A percentile compares a stretch with the other conserved stretches of the same genome.
Evolutionary conservation across 495 filamentous ascomycete genomes (phyloP).

Genomic region (Gamarada debralockiae): DNA sequence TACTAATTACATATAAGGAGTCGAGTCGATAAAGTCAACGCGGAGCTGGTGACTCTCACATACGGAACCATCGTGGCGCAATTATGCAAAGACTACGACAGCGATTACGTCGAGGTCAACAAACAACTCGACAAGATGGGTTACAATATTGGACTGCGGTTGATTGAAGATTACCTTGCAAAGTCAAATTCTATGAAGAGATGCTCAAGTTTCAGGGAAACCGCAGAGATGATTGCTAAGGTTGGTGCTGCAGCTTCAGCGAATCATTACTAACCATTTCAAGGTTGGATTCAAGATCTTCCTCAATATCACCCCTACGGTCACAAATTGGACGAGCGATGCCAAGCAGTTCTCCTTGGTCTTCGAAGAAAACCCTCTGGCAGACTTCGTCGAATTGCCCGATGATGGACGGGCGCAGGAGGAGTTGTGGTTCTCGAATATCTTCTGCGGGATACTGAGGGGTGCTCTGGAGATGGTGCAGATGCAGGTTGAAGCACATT

Average conservation of each 20-base stretch:
- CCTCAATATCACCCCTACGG: conserved; percentile 91
- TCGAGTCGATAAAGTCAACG: conserved; percentile 69
- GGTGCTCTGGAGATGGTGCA: conserved; percentile 98
- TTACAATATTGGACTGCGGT: conserved; percentile 92
- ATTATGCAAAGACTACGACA: conserved; percentile 91
- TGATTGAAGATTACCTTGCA: conserved; percentile 97
- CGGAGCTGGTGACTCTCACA: conserved; percentile 93
- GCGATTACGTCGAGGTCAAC: conserved; percentile 91
- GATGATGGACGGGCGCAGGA: conserved; percentile 95
- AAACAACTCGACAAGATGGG: conserved; percentile 98
- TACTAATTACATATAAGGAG: conserved; percentile 37
- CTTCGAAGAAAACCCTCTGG: conserved; percentile 95
- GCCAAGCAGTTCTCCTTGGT: conserved; percentile 94
- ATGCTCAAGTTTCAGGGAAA: conserved; percentile 91
- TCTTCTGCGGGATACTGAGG: conserved; percentile 87
- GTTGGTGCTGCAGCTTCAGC: no score
- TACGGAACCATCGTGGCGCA: conserved; percentile 98
- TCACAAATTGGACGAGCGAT: conserved; percentile 94
- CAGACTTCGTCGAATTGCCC: conserved; percentile 95
- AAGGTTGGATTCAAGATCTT: conserved; percentile 99
- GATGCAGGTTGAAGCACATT: conserved; percentile 98
- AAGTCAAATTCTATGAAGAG: conserved; percentile 80
- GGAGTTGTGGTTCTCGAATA: conserved; percentile 97
- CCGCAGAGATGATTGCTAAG: conserved; percentile 94
- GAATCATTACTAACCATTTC: not conserved